Base-by-base conservation (phyloP, 225 moss, liverwort and hornwort species). In the Polytrichum formosum region DNA sequence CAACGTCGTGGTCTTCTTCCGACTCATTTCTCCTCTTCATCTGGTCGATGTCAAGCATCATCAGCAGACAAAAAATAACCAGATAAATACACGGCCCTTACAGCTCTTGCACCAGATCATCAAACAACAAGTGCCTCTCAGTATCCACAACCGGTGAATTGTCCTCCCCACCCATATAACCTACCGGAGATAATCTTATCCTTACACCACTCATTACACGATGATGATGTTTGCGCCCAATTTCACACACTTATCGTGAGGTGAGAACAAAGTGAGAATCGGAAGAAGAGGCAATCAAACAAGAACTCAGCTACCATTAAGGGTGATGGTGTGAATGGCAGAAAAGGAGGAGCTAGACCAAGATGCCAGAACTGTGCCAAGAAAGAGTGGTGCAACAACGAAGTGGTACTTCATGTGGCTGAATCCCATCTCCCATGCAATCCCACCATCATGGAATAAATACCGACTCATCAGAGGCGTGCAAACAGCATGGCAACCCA, bases 1-100 rank as follows among this genome's bases (percentile, higher is more conserved):
- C 86, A 75, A 83, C 75, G 55, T 75, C 72, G 20, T 77, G 72
- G 27, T 86, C 82, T 73, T 72, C 78, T 63, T 80, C 73, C 63
- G 77, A 60, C 54, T 65, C 31, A 53, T 73, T 55, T 73, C 75
- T 80, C 59, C 70, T 66, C 75, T 77, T 87, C 61, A 54, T 78
- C 82, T 83, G 72, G 13, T 65, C 9, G 6, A 20, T 4, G 16
- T 17, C 53, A 23, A 26, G 18, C 4, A 53, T 67, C 25, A 25
- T 67, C 53, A 54, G 31, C 5, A 46, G 6, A 66, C 26, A 26
- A 21, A 10, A 54, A 63, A 26, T 5, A 4, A 63, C 22, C 26
- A 28, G 26, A 28, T 26, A 63, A 46, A 16, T 46, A 13, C 13
- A 23, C 4, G 26, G 9, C 26, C 7, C 61, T 26, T 13, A 7